Evolutionary conservation across 2,329 filamentous ascomycete genomes (phyloP), one percentile per base, ranked within the genome.

Genomic region (Aspergillus tubingensis): DNA sequence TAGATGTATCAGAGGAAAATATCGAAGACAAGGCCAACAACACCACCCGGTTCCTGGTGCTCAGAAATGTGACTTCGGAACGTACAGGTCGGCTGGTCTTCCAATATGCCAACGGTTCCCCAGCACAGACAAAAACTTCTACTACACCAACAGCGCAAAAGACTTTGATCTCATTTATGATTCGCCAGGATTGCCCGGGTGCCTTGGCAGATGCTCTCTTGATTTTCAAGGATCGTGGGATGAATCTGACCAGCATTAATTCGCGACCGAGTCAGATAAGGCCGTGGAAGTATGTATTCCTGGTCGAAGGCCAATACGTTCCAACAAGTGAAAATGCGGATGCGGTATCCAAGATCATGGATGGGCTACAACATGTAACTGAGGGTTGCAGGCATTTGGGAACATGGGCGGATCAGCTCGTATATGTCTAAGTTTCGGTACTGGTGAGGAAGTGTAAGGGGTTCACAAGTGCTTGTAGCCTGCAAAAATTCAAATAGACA

Each of bases 271-370:
- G 91, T 69, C 84, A 90, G 58, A 80, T 84, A 41, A 79, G 81
- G 67, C 86, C 90, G 19, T 98, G 96, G 86, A 88, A 96, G 74
- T 98, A 98, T 78, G 85, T 97, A 39, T 97, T 98, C 79, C 93
- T 98, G 72, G 88, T 97, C 30, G 94, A 98, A 80, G 92, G 96
- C 69, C 85, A 90, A 73, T 89, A 90, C 13, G 61, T 64, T n/a
- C 62, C 66, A 6, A 68, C 68, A 10, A 62, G 61, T 21, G 66
- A 72, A 53, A 70, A 70, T 57, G 62, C 63, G 54, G 71, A 73
- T 21, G 66, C 67, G 10, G 73, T 73, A 30, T 58, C 71, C 6
- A 64, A 66, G 8, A 69, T 78, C 47, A 62, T 80, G 54, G 39
- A 67, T 38, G 72, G 74, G 48, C 58, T 81, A 49, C 64, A 64